These are phyloP conservation scores for Saposhnikovia divaricata DNA, from an alignment of 129 eudicot species.

Conservation along the genomic window DNA sequence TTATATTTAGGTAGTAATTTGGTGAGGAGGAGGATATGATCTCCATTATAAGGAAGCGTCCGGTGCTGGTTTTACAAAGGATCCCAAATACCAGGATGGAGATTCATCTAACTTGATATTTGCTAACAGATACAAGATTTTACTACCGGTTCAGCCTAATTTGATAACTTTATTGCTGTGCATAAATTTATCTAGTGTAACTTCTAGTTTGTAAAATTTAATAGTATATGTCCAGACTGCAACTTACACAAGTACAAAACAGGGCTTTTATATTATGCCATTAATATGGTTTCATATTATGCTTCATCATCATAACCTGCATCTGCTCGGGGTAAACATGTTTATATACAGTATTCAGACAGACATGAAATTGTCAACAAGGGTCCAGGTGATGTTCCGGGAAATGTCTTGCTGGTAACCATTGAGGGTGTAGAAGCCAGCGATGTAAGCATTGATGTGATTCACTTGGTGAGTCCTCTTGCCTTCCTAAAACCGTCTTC, in stretches of 20 bases:
- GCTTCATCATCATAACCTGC: conserved; percentile 68
- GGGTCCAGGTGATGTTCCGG: conserved; percentile 56
- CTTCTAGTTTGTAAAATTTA: neutral
- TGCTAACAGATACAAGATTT: neutral
- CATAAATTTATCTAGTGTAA: neutral
- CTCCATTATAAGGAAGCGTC: conserved; percentile 35
- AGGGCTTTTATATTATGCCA: too few species aligned
- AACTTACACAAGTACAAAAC: too few species aligned
- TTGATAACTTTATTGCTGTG: neutral
- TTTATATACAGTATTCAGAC: conserved; percentile 56
- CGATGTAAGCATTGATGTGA: conserved; percentile 55
- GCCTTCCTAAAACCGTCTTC: neutral
- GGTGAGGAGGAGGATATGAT: too few species aligned
- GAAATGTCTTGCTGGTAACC: conserved; percentile 63
- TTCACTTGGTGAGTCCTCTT: conserved; percentile 47
- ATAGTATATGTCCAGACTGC: too few species aligned
- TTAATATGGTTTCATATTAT: conserved; percentile 54
- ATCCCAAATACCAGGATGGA: too few species aligned
- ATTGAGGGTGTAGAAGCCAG: conserved; percentile 69
- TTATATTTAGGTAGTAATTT: conserved; percentile 30
- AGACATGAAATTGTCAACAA: conserved; percentile 60
- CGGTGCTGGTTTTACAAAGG: too few species aligned
- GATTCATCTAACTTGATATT: too few species aligned
- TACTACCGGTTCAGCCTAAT: neutral
- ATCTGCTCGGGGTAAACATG: conserved; percentile 58